Conservation (phyloP, 2,329 filamentous ascomycete species). For the Aspergillus alliaceus region DNA sequence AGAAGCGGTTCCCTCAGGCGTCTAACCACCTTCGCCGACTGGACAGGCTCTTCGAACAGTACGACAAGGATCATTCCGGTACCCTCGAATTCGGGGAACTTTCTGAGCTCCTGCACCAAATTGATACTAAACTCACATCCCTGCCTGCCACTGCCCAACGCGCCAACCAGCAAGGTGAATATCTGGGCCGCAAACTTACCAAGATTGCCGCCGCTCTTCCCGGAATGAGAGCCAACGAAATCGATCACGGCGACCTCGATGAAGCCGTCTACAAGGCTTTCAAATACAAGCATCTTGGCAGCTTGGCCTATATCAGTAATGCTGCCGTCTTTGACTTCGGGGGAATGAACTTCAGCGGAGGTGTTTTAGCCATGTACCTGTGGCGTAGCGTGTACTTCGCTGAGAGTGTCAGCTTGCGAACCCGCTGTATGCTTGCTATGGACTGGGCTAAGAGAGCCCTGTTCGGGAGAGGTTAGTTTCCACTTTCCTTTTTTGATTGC, state of each 20-base stretch:
- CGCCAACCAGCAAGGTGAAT: slow-evolving; percentile 92
- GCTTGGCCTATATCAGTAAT: slow-evolving; percentile 92
- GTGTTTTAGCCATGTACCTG: slow-evolving; percentile 88
- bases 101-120: slow-evolving; percentile 81
- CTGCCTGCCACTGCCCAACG: slow-evolving; percentile 94
- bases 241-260: slow-evolving; percentile 86
- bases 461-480: slow-evolving; percentile 83
- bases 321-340: slow-evolving; percentile 91
- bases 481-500: not conserved
- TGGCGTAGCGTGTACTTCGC: slow-evolving; percentile 98
- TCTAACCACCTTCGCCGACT: slow-evolving; percentile 81
- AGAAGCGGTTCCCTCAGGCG: slow-evolving; percentile 87
- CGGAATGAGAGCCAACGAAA: slow-evolving; percentile 74
- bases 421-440: slow-evolving; percentile 87
- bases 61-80: slow-evolving; percentile 89
- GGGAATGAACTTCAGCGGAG: slow-evolving; percentile 76
- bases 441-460: slow-evolving; percentile 97
- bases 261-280: slow-evolving; percentile 92
- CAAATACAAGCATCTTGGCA: slow-evolving; percentile 89
- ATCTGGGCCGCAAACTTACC: slow-evolving; percentile 91
- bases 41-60: slow-evolving; percentile 86
- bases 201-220: slow-evolving; percentile 77
- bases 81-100: slow-evolving; percentile 94
- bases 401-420: slow-evolving; percentile 91
- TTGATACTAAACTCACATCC: slow-evolving; percentile 91